Evolutionary conservation across 169 alveolate genomes (phyloP).

Genomic region (Plasmodium vivax): DNA sequence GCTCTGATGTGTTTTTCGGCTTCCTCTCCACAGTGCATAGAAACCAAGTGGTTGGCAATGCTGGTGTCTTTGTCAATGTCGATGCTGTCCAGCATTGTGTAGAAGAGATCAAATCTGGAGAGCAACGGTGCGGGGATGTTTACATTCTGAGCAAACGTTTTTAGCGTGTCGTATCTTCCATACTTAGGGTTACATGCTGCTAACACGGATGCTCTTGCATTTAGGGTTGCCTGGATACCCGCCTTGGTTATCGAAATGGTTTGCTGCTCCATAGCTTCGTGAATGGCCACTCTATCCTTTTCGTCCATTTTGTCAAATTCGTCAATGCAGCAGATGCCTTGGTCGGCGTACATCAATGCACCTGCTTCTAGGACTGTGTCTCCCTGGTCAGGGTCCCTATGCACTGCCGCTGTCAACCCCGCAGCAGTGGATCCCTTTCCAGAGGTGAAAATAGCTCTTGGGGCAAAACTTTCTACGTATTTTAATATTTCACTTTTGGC

Average conservation of each 20-base stretch:
- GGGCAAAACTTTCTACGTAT: constrained; percentile 92
- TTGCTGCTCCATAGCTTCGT: constrained; percentile 99
- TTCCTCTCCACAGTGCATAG: constrained; percentile 75
- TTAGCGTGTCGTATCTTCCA: constrained; percentile 95
- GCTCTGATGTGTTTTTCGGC: constrained; percentile 62
- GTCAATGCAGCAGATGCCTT: constrained; percentile 98
- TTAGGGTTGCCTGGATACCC: constrained; percentile 98
- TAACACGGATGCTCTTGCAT: constrained; percentile 98
- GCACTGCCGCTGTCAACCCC: constrained; percentile 98
- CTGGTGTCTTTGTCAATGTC: constrained; percentile 91
- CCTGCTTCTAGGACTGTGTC: constrained; percentile 98
- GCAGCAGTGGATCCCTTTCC: constrained; percentile 98
- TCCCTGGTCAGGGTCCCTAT: constrained; percentile 96
- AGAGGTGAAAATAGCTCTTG: constrained; percentile 95
- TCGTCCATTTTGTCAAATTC: constrained; percentile 98
- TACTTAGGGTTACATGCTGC: constrained; percentile 99
- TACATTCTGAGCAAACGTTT: constrained; percentile 92
- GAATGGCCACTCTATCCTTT: constrained; percentile 98
- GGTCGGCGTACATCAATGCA: constrained; percentile 97
- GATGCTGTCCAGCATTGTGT: constrained; percentile 94
- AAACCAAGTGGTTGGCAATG: constrained; percentile 83
- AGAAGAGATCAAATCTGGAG: constrained; percentile 96
- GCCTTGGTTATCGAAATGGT: constrained; percentile 98
- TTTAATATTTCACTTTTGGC: constrained; percentile 96
- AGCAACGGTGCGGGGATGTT: constrained; percentile 97